Conservation (phyloP, 78 protist genomes). For the Planoprotostelium fungivorum region DNA sequence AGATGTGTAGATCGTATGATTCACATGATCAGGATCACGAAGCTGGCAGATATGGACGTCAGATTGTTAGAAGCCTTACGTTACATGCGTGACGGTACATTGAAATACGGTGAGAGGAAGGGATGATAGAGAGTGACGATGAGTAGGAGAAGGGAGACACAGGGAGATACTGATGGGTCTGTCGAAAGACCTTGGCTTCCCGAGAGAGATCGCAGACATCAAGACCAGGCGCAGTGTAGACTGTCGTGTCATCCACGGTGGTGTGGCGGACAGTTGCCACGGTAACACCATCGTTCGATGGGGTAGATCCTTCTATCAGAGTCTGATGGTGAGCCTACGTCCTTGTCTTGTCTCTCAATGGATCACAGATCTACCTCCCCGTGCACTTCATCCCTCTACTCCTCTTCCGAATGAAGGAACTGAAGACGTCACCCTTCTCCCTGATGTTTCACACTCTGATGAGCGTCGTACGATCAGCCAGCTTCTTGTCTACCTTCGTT, state of each 20-base stretch:
- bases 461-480: background rate
- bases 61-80: background rate
- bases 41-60: background rate
- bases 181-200: background rate
- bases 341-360: background rate
- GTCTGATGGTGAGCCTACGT: background rate
- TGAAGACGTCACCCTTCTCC: background rate
- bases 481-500: background rate
- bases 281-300: background rate
- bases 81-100: background rate
- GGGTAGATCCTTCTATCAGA: background rate
- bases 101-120: background rate
- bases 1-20: background rate
- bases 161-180: background rate
- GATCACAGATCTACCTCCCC: background rate
- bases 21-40: background rate
- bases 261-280: background rate
- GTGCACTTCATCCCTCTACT: background rate
- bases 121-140: background rate
- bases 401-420: background rate
- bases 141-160: background rate
- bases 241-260: background rate
- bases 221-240: too few species aligned
- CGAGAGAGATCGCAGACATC: background rate
- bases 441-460: background rate